These are phyloP conservation scores for Hypsizygus marmoreus DNA, from an alignment of 768 basidiomycete genomes.

Conservation along the genomic window DNA sequence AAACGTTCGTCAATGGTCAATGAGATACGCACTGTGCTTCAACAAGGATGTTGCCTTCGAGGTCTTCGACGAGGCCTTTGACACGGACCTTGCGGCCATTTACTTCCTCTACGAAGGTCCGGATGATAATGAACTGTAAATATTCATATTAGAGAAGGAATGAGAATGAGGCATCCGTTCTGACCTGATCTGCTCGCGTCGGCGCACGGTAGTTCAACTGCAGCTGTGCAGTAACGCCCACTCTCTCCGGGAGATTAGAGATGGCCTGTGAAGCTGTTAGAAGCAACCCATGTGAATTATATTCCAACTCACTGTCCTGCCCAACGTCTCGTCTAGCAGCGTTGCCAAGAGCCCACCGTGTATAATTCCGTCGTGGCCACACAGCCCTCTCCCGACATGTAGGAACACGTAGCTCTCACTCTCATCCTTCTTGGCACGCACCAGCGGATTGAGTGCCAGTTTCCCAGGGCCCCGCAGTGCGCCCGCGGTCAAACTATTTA, in stretches of 20 bases:
- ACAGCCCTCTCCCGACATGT: conserved; percentile 85
- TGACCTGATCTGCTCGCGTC: conserved; percentile 84
- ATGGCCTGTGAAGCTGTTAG: conserved; percentile 60
- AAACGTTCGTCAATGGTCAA: neutral
- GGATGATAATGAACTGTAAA: conserved; percentile 79
- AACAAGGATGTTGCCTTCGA: conserved; percentile 80
- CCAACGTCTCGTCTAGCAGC: conserved; percentile 82
- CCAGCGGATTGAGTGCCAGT: conserved; percentile 78
- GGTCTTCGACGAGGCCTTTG: conserved; percentile 70
- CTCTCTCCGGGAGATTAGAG: conserved; percentile 80
- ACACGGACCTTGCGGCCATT: conserved; percentile 82
- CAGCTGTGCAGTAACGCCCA: conserved; percentile 91
- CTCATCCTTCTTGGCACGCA: conserved; percentile 76
- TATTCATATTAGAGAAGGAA: neutral
- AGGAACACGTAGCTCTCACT: conserved; percentile 68
- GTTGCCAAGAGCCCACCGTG: conserved; percentile 94
- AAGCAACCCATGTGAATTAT: neutral
- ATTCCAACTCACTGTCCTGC: conserved; percentile 62
- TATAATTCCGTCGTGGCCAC: conserved; percentile 92
- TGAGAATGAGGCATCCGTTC: neutral
- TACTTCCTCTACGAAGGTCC: conserved; percentile 61
- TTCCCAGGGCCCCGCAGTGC: conserved; percentile 86
- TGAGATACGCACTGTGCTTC: conserved; percentile 69
- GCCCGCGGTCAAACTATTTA: conserved; percentile 84
- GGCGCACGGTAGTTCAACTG: conserved; percentile 83